Evolutionary conservation across 1,139 yeast genomes (phyloP), one percentile per base, ranked within the genome.

Genomic region (Yamadazyma siamensis): DNA sequence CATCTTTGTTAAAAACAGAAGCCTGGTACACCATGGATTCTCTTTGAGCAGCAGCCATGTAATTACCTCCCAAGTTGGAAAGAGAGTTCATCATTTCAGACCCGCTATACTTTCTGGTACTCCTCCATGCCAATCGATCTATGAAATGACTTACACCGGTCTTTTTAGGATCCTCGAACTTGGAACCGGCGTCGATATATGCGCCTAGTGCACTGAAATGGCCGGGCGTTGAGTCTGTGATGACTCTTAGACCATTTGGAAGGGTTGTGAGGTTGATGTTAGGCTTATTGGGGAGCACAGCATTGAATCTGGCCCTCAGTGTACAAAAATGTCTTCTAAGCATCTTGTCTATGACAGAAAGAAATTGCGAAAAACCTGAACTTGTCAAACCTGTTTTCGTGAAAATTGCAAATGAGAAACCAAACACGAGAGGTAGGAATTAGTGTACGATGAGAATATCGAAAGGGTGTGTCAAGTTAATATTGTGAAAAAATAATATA

Each of bases 1-100:
- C 80, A 51, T 89, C 96, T 32, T 62, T 74, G 53, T 89, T 88
- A 66, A 91, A 91, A 1, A 88, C 95, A 2, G 95, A 81, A 2
- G 96, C 95, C 56, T 91, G 97, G 56, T 91, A 91, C 63, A 91
- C 77, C 65, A 91, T 73, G 4, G 94, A 76, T 54, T 91, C 98
- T 50, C 98, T 71, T 17, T 94, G 86, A 1, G 96, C 86, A 1
- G 95, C 82, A 51, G 96, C 85, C 78, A 87, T 89, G 57, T 84
- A 88, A 56, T 89, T 91, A 9, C 98, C 98, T 25, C 98, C 98
- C 33, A 91, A 60, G 31, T 77, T 68, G 33, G 87, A 88, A 42
- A 91, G 65, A 21, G 75, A 72, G 43, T 83, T 83, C 46, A 85
- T 71, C 87, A 91, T 85, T 35, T 82, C 74, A 21, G 71, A 59